A percentile compares a stretch with the other conserved stretches of the same genome.
These are phyloP conservation scores for Monilinia polystroma DNA, from an alignment of 2,329 filamentous ascomycete species.

Conservation along the genomic window DNA sequence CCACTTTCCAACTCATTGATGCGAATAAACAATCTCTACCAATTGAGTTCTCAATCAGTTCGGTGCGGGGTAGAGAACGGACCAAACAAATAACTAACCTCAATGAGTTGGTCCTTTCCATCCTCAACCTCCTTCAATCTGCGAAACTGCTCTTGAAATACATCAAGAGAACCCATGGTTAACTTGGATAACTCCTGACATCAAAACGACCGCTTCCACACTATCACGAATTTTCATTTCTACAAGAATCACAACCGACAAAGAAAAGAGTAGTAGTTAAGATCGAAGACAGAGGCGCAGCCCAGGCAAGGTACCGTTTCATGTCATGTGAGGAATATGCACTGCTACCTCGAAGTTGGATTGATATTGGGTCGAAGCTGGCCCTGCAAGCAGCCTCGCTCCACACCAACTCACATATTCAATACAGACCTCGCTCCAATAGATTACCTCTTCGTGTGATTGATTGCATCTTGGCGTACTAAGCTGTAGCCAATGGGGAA, in stretches of 20 bases:
- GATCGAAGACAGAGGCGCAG: not conserved
- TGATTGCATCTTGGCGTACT: not conserved
- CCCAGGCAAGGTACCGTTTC: not conserved
- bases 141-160: slow-evolving; percentile 24
- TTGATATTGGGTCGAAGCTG: not conserved
- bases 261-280: too few relatives aligned
- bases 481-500: too few relatives aligned
- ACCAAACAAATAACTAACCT: slow-evolving; percentile 11
- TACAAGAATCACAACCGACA: too few relatives aligned
- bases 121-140: slow-evolving; percentile 22
- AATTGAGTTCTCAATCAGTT: not conserved
- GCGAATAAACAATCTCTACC: slow-evolving; percentile 18
- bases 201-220: not conserved
- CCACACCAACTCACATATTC: not conserved
- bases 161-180: slow-evolving; percentile 24
- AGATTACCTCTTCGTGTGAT: not conserved
- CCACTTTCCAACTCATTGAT: slow-evolving; percentile 23
- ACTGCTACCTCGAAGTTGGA: slow-evolving; percentile 7
- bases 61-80: not conserved
- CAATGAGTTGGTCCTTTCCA: slow-evolving; percentile 23
- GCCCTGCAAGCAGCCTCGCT: slow-evolving; percentile 10
- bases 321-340: slow-evolving; percentile 12
- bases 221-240: not conserved
- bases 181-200: slow-evolving; percentile 8
- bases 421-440: not conserved